These are phyloP conservation scores for Ophiostoma angusticollis DNA, from an alignment of 2,329 filamentous ascomycete species.

Conservation along the genomic window DNA sequence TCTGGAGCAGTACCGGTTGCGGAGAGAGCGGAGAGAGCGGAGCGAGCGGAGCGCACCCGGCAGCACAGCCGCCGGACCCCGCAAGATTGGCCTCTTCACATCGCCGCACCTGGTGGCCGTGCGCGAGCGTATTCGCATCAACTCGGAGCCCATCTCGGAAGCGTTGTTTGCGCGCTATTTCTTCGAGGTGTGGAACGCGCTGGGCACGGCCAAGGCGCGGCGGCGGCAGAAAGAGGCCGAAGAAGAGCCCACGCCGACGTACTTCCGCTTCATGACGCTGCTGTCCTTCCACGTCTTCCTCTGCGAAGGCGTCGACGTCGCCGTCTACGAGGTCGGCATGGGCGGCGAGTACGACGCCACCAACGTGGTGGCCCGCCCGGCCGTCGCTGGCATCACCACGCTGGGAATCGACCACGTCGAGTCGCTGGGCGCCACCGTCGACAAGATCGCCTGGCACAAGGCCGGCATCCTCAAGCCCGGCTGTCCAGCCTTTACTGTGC, in stretches of 20 bases:
- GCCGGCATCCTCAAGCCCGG: conserved; percentile 55
- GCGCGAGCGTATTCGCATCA: conserved; percentile 71
- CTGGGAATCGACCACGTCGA: conserved; percentile 57
- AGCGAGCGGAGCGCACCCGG: not conserved
- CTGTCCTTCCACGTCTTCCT: conserved; percentile 79
- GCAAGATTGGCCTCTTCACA: too few species aligned
- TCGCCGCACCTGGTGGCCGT: conserved; percentile 76
- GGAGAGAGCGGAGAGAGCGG: not conserved
- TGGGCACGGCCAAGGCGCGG: conserved; percentile 30
- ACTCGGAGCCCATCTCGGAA: conserved; percentile 57
- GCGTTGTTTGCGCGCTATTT: conserved; percentile 63
- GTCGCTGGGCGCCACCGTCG: conserved; percentile 48
- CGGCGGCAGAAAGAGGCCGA: conserved; percentile 19
- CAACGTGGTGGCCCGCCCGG: conserved; percentile 50
- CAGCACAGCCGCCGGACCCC: not conserved
- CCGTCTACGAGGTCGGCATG: conserved; percentile 85
- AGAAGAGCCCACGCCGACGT: conserved; percentile 32
- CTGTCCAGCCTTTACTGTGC: conserved; percentile 44
- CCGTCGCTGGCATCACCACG: conserved; percentile 28
- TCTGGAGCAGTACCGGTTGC: conserved; percentile 35
- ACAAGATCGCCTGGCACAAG: conserved; percentile 62
- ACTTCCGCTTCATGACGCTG: conserved; percentile 84
- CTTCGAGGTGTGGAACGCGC: conserved; percentile 67
- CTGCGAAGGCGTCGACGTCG: conserved; percentile 59
- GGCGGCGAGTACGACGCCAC: conserved; percentile 59